These are phyloP conservation scores for Fusarium bulbicola DNA, from an alignment of 2,329 filamentous ascomycete genomes.

Conservation along the genomic window DNA sequence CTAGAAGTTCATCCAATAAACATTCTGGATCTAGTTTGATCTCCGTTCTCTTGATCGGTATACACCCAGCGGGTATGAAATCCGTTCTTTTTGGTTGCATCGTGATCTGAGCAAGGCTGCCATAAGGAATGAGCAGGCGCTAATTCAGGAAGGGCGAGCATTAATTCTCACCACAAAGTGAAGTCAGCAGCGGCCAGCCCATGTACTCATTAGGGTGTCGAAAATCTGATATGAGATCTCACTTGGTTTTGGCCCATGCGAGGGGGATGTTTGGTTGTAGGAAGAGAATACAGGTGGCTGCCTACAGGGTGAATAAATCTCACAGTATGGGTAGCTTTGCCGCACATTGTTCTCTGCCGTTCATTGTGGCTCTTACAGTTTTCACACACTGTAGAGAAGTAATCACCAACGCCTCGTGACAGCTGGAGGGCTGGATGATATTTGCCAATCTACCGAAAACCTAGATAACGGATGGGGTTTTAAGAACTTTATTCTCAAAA, in stretches of 20 bases:
- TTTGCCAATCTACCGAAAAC: neutral
- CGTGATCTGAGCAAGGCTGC: neutral
- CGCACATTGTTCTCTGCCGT: neutral
- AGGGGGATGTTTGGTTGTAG: neutral
- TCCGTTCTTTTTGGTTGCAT: slow-evolving; percentile 32
- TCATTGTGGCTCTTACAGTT: neutral
- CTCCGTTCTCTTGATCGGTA: slow-evolving; percentile 44
- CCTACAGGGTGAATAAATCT: neutral
- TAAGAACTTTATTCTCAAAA: neutral
- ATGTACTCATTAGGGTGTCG: neutral
- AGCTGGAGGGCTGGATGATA: neutral
- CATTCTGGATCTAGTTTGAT: slow-evolving; percentile 22
- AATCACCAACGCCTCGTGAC: neutral
- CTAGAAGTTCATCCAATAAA: slow-evolving; percentile 6
- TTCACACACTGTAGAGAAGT: neutral
- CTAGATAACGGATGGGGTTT: neutral
- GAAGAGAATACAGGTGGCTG: neutral
- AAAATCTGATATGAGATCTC: neutral
- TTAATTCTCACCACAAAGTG: neutral
- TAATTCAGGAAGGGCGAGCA: neutral
- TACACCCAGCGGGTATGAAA: slow-evolving; percentile 55
- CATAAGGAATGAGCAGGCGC: neutral
- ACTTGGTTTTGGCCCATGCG: neutral
- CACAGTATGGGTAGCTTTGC: neutral
- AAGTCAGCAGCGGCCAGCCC: neutral